These are phyloP conservation scores for Linderniella brevidens DNA, from an alignment of 257 asterid genomes.

Conservation along the genomic window DNA sequence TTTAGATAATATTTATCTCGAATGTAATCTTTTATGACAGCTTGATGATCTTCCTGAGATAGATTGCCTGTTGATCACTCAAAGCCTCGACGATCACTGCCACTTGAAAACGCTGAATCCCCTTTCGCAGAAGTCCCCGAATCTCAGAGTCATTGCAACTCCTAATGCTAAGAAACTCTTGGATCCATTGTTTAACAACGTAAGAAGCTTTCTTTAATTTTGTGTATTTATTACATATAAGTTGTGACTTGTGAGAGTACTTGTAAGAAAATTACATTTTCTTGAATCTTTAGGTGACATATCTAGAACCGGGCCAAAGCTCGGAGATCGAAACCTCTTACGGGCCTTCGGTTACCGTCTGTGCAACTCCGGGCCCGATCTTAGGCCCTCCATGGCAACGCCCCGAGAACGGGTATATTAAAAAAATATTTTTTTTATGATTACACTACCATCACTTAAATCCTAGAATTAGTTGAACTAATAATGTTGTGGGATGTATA, in stretches of 20 bases:
- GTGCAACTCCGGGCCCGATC: conserved; percentile 87
- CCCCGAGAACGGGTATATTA: conserved; percentile 76
- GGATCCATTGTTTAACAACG: conserved; percentile 74
- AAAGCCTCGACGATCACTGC: conserved; percentile 95
- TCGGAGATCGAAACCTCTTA: conserved; percentile 26
- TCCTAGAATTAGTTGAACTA: not conserved
- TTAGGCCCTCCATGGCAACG: conserved; percentile 98
- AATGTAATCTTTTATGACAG: conserved; percentile 21
- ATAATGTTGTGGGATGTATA: conserved; percentile 13
- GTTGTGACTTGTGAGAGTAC: not conserved
- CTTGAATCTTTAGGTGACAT: conserved; percentile 33
- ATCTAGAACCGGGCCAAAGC: conserved; percentile 67
- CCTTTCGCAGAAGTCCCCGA: conserved; percentile 54
- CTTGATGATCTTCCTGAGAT: conserved; percentile 75
- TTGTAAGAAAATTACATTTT: not conserved
- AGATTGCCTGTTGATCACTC: conserved; percentile 72
- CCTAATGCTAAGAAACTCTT: conserved; percentile 66
- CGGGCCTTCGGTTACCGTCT: conserved; percentile 35
- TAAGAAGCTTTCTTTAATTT: conserved; percentile 19
- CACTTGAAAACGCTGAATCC: conserved; percentile 79
- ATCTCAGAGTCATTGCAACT: conserved; percentile 60
- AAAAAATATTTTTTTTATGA: not conserved
- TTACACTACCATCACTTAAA: not conserved
- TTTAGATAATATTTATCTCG: not conserved
- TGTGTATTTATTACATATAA: not conserved